phyloP scores from a whole-genome alignment of 2,329 filamentous ascomycete genomes.

The Penicillium capsulatum region DNA sequence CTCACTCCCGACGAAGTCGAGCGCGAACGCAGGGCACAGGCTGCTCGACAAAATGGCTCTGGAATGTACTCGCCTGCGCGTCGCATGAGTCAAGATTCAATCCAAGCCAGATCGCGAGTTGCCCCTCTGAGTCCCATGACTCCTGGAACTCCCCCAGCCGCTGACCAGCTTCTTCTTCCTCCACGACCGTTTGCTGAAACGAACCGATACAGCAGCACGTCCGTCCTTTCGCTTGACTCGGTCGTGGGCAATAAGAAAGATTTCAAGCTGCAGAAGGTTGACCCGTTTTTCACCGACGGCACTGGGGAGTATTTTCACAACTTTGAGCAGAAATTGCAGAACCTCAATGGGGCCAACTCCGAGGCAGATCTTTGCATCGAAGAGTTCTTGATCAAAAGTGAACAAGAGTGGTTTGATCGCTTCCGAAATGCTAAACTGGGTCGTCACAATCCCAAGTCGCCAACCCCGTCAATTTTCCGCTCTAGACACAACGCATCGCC shows the following conservation, averaged over 20 bases:
- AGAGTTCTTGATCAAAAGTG: conserved; percentile 60
- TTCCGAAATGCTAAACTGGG: conserved; percentile 58
- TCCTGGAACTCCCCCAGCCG: conserved; percentile 27
- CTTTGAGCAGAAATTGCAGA: conserved; percentile 55
- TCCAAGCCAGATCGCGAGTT: no score
- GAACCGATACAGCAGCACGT: conserved; percentile 41
- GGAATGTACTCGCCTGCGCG: no score
- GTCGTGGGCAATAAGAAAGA: conserved; percentile 59
- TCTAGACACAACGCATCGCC: conserved; percentile 34
- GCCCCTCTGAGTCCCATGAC: conserved; percentile 22
- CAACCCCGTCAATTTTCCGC: conserved; percentile 33
- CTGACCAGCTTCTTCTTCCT: conserved; percentile 31
- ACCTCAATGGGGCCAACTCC: conserved; percentile 55
- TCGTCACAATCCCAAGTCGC: conserved; percentile 44
- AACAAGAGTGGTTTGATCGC: conserved; percentile 62
- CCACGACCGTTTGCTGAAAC: conserved; percentile 26
- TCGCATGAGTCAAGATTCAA: no score
- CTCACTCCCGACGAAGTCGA: conserved; percentile 38
- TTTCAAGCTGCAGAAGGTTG: conserved; percentile 61
- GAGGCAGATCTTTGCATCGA: conserved; percentile 60
- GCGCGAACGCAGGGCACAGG: conserved; percentile 24
- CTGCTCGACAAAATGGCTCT: no score
- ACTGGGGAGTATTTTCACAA: conserved; percentile 58
- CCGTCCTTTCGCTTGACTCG: conserved; percentile 53
- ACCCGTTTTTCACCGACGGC: conserved; percentile 63